phyloP scores from a whole-genome alignment of 225 moss, liverwort and hornwort species.

The Sphagnum tenellum region DNA sequence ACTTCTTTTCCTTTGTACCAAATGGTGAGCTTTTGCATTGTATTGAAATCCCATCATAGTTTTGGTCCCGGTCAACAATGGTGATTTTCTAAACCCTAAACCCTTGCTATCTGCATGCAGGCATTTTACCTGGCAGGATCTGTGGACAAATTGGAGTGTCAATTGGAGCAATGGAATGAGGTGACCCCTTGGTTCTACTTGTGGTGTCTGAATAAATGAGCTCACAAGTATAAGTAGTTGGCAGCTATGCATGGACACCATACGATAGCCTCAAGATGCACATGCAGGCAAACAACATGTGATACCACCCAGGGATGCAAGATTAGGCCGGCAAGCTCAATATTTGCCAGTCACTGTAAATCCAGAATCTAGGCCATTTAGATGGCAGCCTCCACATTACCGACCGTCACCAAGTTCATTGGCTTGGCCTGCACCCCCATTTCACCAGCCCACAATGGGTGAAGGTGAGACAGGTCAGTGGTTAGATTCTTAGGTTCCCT shows the following conservation, averaged over 20 bases:
- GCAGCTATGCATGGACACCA: not conserved
- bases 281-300: no score
- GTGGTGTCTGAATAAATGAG: conserved; percentile 3
- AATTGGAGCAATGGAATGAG: conserved; percentile 21
- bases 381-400: no score
- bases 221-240: not conserved
- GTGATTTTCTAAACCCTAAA: not conserved
- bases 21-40: not conserved
- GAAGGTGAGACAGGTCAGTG: no score
- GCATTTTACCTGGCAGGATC: conserved; percentile 45
- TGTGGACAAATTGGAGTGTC: conserved; percentile 14
- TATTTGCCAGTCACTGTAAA: no score
- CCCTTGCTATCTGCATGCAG: conserved; percentile 8
- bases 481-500: no score
- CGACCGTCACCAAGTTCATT: no score
- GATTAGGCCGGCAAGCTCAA: no score
- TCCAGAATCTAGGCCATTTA: no score
- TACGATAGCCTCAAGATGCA: no score
- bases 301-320: no score
- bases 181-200: conserved; percentile 27
- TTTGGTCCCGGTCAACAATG: not conserved
- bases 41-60: not conserved
- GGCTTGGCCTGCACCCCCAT: no score
- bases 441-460: no score
- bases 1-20: not conserved